Percentiles rank a stretch among this genome's conserved stretches.
phyloP scores from a whole-genome alignment of 306 rosid genomes.

The Castanea crenata region DNA sequence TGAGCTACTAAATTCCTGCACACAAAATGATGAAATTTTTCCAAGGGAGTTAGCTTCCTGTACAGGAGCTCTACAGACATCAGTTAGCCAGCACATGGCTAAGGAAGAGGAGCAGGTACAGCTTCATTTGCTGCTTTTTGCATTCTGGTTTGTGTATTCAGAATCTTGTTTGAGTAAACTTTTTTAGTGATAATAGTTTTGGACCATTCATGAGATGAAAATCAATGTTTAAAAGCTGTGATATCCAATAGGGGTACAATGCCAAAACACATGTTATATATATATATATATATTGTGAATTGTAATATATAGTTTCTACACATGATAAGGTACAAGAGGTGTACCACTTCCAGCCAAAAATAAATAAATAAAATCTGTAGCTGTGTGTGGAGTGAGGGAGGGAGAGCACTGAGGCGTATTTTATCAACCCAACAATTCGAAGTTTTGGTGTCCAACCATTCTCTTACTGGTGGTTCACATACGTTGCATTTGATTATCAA shows the following conservation, averaged over 20 bases:
- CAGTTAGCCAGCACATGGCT: conserved; percentile 98
- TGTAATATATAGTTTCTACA: too few species aligned
- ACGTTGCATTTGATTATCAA: not conserved
- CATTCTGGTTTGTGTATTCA: conserved; percentile 3
- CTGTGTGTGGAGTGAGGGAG: too few species aligned
- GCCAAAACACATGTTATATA: too few species aligned
- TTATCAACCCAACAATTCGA: too few species aligned
- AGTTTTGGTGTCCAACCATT: not conserved
- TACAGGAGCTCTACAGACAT: conserved; percentile 86
- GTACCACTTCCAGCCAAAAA: too few species aligned
- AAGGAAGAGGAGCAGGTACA: conserved; percentile 99
- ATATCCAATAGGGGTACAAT: not conserved
- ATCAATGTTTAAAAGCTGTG: not conserved
- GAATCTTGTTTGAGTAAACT: not conserved
- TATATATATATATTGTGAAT: too few species aligned
- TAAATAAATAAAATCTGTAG: too few species aligned
- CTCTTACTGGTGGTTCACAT: not conserved
- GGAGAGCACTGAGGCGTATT: too few species aligned
- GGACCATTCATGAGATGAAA: not conserved
- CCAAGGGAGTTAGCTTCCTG: conserved; percentile 93
- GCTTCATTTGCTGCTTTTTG: conserved; percentile 23
- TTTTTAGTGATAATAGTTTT: not conserved
- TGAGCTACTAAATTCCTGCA: conserved; percentile 66
- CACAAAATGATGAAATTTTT: conserved; percentile 67
- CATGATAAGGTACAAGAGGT: too few species aligned